Evolutionary conservation across 1,284 basidiomycete genomes (phyloP).

Genomic region (Melampsora americana): DNA sequence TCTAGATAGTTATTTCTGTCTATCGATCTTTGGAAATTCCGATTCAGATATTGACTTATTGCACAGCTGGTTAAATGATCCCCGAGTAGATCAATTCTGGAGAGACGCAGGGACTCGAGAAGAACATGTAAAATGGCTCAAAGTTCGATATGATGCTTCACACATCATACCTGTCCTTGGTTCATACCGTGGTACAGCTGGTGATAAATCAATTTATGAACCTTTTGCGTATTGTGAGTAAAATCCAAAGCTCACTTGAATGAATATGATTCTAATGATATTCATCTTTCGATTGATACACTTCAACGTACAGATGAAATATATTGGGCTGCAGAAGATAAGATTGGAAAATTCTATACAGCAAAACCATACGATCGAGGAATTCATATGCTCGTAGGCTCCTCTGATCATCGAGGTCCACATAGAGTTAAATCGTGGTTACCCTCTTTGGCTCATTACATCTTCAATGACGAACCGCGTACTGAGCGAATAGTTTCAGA

Average conservation of each 20-base stretch:
- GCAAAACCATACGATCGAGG: conserved; percentile 40
- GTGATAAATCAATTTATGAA: conserved; percentile 4
- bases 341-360: conserved; percentile 21
- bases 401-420: conserved; percentile 47
- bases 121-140: conserved; percentile 26
- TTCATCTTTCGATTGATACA: background rate
- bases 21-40: conserved; percentile 29
- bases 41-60: conserved; percentile 21
- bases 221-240: conserved; percentile 41
- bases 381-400: conserved; percentile 49
- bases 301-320: conserved; percentile 23
- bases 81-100: conserved; percentile 35
- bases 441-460: conserved; percentile 58
- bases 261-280: background rate
- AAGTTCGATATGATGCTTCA: conserved; percentile 26
- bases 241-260: background rate
- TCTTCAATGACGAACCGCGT: conserved; percentile 60
- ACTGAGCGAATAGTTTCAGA: conserved; percentile 59
- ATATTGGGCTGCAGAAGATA: conserved; percentile 35
- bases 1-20: conserved; percentile 35
- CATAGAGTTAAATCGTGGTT: conserved; percentile 59
- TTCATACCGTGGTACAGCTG: conserved; percentile 30
- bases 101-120: conserved; percentile 23
- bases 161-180: conserved; percentile 35
- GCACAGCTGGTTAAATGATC: conserved; percentile 33